Percentiles rank a stretch among this genome's conserved stretches.
phyloP scores from a whole-genome alignment of 2,329 filamentous ascomycete species.

The Cladophialophora carrionii region DNA sequence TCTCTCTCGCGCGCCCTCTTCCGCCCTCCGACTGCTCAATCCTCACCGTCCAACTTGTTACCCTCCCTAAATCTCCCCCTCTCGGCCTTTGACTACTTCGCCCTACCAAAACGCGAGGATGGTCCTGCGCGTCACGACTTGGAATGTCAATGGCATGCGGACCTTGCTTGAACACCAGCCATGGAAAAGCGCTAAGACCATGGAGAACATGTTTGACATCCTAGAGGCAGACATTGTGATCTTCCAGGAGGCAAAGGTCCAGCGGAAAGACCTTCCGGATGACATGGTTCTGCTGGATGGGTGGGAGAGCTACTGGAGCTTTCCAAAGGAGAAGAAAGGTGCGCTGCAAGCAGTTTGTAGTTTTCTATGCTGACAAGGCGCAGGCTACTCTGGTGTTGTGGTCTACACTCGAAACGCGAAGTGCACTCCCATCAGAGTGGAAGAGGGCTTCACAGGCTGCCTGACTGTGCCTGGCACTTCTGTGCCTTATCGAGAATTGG shows the following conservation, averaged over 20 bases:
- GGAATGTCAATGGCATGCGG: slow-evolving; percentile 85
- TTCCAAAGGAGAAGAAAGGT: slow-evolving; percentile 94
- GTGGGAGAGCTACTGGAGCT: slow-evolving; percentile 95
- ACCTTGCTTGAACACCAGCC: slow-evolving; percentile 84
- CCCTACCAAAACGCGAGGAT: slow-evolving; percentile 49
- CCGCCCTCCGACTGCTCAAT: neutral
- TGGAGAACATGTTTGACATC: slow-evolving; percentile 89
- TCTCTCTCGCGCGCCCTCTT: too few relatives aligned
- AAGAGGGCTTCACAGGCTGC: slow-evolving; percentile 88
- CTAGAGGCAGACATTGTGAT: slow-evolving; percentile 90
- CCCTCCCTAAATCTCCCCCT: neutral
- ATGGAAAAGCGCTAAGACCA: slow-evolving; percentile 73
- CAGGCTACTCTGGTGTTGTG: slow-evolving; percentile 92
- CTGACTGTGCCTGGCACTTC: slow-evolving; percentile 73
- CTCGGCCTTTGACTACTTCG: neutral
- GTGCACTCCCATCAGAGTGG: slow-evolving; percentile 83
- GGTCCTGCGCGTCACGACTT: slow-evolving; percentile 79
- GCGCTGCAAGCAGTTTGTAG: neutral
- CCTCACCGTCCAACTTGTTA: neutral
- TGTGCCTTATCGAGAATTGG: slow-evolving; percentile 73
- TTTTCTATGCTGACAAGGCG: slow-evolving; percentile 22
- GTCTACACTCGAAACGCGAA: slow-evolving; percentile 89
- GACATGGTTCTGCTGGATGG: slow-evolving; percentile 95
- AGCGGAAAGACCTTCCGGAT: slow-evolving; percentile 85
- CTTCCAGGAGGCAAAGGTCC: slow-evolving; percentile 96